phyloP scores from a whole-genome alignment of 208 protist species.

The Trypanosoma conorhini region DNA sequence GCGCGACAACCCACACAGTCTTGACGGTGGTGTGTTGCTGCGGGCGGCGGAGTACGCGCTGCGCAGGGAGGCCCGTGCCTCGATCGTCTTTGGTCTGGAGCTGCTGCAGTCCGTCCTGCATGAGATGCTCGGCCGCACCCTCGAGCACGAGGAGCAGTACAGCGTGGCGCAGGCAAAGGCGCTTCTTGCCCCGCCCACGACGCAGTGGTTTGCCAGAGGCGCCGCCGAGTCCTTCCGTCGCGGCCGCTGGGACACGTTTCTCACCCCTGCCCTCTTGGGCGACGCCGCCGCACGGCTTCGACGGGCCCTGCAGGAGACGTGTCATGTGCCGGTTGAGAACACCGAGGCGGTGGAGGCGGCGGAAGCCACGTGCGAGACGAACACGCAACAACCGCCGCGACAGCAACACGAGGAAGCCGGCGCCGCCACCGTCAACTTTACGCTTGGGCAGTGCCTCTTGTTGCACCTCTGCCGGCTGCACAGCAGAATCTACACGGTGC shows the following conservation, averaged over 20 bases:
- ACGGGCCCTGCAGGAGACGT: conserved; percentile 35
- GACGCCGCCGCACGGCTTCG: conserved; percentile 22
- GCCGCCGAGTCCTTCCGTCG: conserved; percentile 70
- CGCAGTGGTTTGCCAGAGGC: conserved; percentile 60
- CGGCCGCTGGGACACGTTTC: conserved; percentile 37
- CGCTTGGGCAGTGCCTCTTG: conserved; percentile 59
- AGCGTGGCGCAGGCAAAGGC: conserved; percentile 51
- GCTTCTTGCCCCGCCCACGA: conserved; percentile 37
- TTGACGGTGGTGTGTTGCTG: conserved; percentile 52
- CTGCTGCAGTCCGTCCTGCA: conserved; percentile 58
- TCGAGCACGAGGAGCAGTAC: conserved; percentile 77
- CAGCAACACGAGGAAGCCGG: background rate
- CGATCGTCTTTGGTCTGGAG: conserved; percentile 62
- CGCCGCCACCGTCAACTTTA: conserved; percentile 19
- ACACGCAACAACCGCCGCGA: background rate
- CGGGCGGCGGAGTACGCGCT: conserved; percentile 62
- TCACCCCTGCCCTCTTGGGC: conserved; percentile 31
- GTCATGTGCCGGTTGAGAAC: conserved; percentile 32
- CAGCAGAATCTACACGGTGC: conserved; percentile 53
- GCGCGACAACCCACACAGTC: conserved; percentile 45
- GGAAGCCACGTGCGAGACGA: background rate
- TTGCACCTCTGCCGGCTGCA: conserved; percentile 78
- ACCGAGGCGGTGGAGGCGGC: conserved; percentile 17
- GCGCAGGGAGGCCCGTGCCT: conserved; percentile 38
- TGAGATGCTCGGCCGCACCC: conserved; percentile 43